A percentile compares a stretch with the other conserved stretches of the same genome.
Evolutionary conservation across 1,139 yeast genomes (phyloP).

Genomic region (Scheffersomyces titani): DNA sequence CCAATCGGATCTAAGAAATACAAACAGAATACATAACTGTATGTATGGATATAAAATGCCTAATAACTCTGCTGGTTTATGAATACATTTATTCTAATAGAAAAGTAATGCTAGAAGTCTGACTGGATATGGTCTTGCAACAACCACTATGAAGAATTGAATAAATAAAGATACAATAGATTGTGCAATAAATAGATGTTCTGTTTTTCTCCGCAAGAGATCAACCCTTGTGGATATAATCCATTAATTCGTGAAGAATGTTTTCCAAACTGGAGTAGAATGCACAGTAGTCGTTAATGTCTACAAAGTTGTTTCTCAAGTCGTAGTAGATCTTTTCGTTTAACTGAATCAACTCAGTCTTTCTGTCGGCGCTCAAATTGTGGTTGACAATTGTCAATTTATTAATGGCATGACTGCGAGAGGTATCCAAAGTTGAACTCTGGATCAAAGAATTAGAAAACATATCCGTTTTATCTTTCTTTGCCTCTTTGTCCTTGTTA

Average conservation of each 20-base stretch:
- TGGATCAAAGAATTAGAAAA: neutral
- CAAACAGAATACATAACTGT: too few species aligned
- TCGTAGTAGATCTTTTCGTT: constrained; percentile 44
- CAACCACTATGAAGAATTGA: neutral
- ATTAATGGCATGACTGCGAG: neutral
- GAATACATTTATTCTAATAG: neutral
- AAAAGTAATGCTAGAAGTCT: neutral
- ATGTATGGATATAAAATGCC: neutral
- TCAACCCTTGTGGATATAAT: constrained; percentile 25
- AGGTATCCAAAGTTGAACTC: neutral
- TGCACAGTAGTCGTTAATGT: constrained; percentile 48
- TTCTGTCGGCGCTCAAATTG: constrained; percentile 11
- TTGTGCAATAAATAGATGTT: neutral
- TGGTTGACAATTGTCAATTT: neutral
- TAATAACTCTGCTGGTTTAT: neutral
- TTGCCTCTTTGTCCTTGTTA: neutral
- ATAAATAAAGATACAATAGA: neutral
- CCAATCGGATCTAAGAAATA: neutral
- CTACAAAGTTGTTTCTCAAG: constrained; percentile 46
- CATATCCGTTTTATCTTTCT: constrained; percentile 1
- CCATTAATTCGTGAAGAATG: constrained; percentile 41
- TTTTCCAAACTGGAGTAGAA: constrained; percentile 46
- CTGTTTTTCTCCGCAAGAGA: neutral
- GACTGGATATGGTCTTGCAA: neutral
- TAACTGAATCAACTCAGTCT: constrained; percentile 32